phyloP scores from a whole-genome alignment of 2,329 filamentous ascomycete genomes.

The Lasiodiplodia theobromae region DNA sequence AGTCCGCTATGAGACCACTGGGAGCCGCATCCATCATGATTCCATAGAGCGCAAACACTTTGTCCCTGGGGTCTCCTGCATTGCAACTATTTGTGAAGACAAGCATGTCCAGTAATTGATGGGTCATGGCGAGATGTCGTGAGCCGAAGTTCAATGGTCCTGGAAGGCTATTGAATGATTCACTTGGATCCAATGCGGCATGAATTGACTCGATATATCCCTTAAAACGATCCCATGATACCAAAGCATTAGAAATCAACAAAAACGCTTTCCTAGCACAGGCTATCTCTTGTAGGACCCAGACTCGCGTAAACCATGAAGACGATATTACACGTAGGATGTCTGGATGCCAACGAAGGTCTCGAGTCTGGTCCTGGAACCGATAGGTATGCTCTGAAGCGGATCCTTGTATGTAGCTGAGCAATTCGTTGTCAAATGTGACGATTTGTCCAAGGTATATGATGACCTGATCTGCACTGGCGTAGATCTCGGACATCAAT shows the following conservation, averaged over 20 bases:
- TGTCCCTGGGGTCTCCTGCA: neutral
- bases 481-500: neutral
- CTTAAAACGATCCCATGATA: neutral
- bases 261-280: neutral
- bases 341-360: neutral
- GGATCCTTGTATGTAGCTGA: no score
- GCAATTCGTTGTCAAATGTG: no score
- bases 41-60: neutral
- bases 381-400: no score
- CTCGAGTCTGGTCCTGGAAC: no score
- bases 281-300: neutral
- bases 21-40: neutral
- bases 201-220: neutral
- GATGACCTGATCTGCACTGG: neutral
- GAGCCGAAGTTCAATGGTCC: neutral
- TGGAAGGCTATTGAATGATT: neutral
- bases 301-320: neutral
- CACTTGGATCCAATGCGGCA: neutral
- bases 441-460: neutral
- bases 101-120: neutral
- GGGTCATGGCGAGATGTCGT: neutral
- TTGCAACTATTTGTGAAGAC: neutral
- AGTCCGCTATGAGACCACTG: neutral
- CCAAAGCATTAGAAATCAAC: fast-evolving
- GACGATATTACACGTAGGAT: neutral